A percentile compares a stretch with the other conserved stretches of the same genome.
phyloP scores from a whole-genome alignment of 2,329 filamentous ascomycete genomes.

The Dothistroma septosporum region DNA sequence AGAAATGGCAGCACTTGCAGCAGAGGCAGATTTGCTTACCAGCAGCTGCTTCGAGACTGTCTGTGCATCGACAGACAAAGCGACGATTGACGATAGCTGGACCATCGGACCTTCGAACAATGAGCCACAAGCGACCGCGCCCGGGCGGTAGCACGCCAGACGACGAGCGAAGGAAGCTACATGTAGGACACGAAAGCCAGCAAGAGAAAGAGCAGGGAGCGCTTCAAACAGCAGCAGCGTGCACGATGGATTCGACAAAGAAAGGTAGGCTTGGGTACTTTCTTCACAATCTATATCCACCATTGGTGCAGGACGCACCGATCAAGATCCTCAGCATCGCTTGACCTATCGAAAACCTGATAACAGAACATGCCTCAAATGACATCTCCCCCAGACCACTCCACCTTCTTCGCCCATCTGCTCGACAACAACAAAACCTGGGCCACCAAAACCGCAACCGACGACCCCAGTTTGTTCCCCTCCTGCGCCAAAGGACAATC shows the following conservation, averaged over 20 bases:
- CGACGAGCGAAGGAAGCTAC: background rate
- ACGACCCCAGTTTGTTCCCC: conserved; percentile 68
- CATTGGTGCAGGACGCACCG: background rate
- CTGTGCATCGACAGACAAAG: background rate
- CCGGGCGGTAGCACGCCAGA: background rate
- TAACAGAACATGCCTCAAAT: background rate
- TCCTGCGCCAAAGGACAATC: conserved; percentile 64
- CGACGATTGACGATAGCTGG: background rate
- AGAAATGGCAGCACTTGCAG: background rate
- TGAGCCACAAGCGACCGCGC: background rate
- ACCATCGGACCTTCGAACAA: background rate
- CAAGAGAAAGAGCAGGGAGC: background rate
- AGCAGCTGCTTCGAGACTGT: background rate
- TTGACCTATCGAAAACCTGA: background rate
- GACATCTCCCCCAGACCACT: background rate
- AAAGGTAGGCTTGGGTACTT: background rate
- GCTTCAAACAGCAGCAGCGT: background rate
- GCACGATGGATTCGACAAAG: background rate
- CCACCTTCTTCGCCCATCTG: conserved; percentile 42
- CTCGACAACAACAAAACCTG: conserved; percentile 67
- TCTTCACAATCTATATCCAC: background rate
- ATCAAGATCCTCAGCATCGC: background rate
- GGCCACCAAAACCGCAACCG: conserved; percentile 60
- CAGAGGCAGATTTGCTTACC: background rate
- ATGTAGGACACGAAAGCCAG: background rate